Base-by-base conservation (phyloP, 164 flowering plant species). In the Warburgia ugandensis region DNA sequence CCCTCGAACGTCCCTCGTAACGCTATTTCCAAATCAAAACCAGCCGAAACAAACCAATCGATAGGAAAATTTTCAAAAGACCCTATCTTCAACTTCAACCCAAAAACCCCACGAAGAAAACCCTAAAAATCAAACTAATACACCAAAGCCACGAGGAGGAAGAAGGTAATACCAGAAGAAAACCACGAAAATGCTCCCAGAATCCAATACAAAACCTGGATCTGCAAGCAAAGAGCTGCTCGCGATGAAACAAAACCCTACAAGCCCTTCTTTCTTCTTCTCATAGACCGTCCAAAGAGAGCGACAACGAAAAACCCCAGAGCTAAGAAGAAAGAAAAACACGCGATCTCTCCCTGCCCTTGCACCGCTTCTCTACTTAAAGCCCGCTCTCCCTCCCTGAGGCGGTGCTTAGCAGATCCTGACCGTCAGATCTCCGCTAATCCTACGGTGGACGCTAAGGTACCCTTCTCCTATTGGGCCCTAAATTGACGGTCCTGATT, bases 161-260 rank as follows among this genome's bases (percentile, higher is more conserved):
- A n/a, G n/a, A n/a, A n/a, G n/a, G n/a, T 38, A 9, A 38, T 10
- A 9, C 10, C 41, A 10, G n/a, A n/a, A 38, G 12, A n/a, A 38
- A 38, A 10, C 41, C 5, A 38, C 10, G 41, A 38, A n/a, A 38
- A 5, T 5, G 6, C 17, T 38, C 41, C 4, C 10, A 38, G n/a
- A 38, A 38, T 38, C 3, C 41, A 38, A 38, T 38, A n/a, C 41
- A 38, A 38, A 9, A 38, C 3, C 41, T n/a, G n/a, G 41, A 38
- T 38, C 13, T 38, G n/a, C n/a, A n/a, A n/a, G n/a, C 41, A 17
- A 10, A 17, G n/a, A 10, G 41, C 41, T 6, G 10, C 16, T 38
- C n/a, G 41, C 16, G 41, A 17, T 6, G 41, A 38, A 38, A n/a
- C n/a, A n/a, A 38, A 38, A 38, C 41, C n/a, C 41, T 38, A 38